Conservation (phyloP, 768 basidiomycete species). For the Amanita exitialis region DNA sequence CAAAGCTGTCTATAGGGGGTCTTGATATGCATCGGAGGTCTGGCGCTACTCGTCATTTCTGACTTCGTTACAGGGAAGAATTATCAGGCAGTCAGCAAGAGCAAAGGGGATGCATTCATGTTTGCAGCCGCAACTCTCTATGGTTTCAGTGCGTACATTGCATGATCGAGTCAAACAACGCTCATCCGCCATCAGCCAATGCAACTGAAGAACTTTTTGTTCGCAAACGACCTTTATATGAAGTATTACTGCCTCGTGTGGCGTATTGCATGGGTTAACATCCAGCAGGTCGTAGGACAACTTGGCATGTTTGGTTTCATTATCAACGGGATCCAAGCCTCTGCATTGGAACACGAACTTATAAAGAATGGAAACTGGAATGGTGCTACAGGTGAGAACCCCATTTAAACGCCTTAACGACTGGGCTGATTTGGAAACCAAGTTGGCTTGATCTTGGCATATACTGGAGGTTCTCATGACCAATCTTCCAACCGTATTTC, state of each 20-base stretch:
- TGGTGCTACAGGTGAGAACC: conserved; percentile 49
- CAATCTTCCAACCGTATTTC: not conserved
- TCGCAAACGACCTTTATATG: conserved; percentile 68
- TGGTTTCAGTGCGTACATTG: conserved; percentile 58
- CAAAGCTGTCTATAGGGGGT: conserved; percentile 40
- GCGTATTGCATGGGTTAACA: not conserved
- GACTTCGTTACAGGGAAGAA: conserved; percentile 74
- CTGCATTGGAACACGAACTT: conserved; percentile 57
- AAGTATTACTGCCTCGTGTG: conserved; percentile 25
- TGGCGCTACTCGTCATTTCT: conserved; percentile 72
- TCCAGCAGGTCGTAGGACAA: conserved; percentile 65
- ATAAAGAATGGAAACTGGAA: conserved; percentile 68
- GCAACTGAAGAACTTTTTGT: conserved; percentile 88
- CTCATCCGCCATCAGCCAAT: conserved; percentile 41
- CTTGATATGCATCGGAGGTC: conserved; percentile 60
- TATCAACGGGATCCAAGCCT: conserved; percentile 71
- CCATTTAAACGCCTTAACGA: not conserved
- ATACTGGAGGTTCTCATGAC: conserved; percentile 22
- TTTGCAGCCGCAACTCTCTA: conserved; percentile 79
- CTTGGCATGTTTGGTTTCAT: conserved; percentile 79
- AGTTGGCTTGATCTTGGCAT: conserved; percentile 37
- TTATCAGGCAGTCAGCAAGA: conserved; percentile 52
- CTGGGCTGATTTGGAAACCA: conserved; percentile 2
- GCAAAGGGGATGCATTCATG: conserved; percentile 83
- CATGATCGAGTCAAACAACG: not conserved